Evolutionary conservation across 2,329 filamentous ascomycete genomes (phyloP), one percentile per base, ranked within the genome.

Genomic region (Phialophora macrospora): DNA sequence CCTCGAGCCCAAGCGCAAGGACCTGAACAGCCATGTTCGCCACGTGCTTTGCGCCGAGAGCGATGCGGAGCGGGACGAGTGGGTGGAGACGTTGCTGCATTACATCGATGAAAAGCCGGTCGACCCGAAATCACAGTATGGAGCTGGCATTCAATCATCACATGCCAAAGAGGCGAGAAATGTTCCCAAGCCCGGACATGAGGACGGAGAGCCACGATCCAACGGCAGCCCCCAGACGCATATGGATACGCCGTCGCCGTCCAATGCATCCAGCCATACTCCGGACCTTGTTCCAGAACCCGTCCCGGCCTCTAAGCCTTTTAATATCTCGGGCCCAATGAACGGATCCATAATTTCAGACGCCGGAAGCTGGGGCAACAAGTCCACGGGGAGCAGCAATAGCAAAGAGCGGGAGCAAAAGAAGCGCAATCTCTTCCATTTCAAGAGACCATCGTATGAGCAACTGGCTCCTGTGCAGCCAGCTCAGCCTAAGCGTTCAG

Each of bases 1-100:
- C 61, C 77, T 98, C 60, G 95, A 99, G 75, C 94, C 94, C 1
- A 99, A 99, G 81, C 92, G 93, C 77, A 98, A 97, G 78, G 95
- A 99, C 74, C 93, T 93, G 0, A 88, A 84, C 24, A 93, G 90
- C 71, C 85, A 94, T 60, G 92, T 97, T 26, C 91, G 94, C 70
- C 95, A 99, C 76, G 93, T 99, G 0, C 82, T 99, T 20, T 99
- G 95, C 76, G 94, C 95, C 0, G 95, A 99, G 78, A 98, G 91
- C 73, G 95, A 99, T 73, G 85, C 84, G 65, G 95, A 99, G 80
- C 88, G 95, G 66, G 95, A 99, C 78, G 84, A 89, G 52, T 99
- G 95, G 95, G 94, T 99, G 1, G 91, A 96, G 64, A 90, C 91
- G 24, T 82, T 99, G 48, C 81, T 98, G 66, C 90, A 92, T 71